phyloP scores from a whole-genome alignment of 441 rosid genomes.

The Populus hybrid region DNA sequence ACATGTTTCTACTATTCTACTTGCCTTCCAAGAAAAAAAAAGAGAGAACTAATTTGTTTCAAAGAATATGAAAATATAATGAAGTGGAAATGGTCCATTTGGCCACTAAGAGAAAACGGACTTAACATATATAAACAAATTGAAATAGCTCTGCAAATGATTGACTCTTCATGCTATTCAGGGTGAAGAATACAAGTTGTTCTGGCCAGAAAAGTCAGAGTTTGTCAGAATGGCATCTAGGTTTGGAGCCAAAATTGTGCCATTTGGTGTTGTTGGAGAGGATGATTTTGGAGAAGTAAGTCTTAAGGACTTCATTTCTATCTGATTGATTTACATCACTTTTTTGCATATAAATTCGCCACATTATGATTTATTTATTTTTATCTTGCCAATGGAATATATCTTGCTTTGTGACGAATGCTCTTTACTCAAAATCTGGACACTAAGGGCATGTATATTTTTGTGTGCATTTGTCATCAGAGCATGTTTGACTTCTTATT shows the following conservation, averaged over 20 bases:
- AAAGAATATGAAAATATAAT: background rate
- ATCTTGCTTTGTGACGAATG: too few relatives aligned
- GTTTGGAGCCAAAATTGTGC: slow-evolving; percentile 85
- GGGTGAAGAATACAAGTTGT: slow-evolving; percentile 87
- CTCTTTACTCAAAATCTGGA: too few relatives aligned
- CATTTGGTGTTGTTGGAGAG: slow-evolving; percentile 86
- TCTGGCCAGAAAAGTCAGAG: slow-evolving; percentile 84
- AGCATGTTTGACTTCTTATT: too few relatives aligned
- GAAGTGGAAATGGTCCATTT: background rate
- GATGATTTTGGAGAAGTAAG: slow-evolving; percentile 71
- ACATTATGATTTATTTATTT: too few relatives aligned
- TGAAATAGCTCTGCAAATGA: background rate
- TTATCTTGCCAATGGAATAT: too few relatives aligned
- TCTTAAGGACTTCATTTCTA: background rate
- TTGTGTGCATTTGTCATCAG: too few relatives aligned
- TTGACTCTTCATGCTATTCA: slow-evolving; percentile 22
- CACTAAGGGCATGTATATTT: too few relatives aligned
- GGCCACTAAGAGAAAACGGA: background rate
- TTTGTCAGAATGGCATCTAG: slow-evolving; percentile 86
- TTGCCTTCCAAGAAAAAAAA: slow-evolving; percentile 1
- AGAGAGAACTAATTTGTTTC: background rate
- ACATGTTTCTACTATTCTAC: background rate
- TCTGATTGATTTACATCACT: background rate
- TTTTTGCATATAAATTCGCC: background rate
- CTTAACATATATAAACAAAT: background rate